These are phyloP conservation scores for Calonectria fujianensis DNA, from an alignment of 2,329 filamentous ascomycete species.

Conservation along the genomic window DNA sequence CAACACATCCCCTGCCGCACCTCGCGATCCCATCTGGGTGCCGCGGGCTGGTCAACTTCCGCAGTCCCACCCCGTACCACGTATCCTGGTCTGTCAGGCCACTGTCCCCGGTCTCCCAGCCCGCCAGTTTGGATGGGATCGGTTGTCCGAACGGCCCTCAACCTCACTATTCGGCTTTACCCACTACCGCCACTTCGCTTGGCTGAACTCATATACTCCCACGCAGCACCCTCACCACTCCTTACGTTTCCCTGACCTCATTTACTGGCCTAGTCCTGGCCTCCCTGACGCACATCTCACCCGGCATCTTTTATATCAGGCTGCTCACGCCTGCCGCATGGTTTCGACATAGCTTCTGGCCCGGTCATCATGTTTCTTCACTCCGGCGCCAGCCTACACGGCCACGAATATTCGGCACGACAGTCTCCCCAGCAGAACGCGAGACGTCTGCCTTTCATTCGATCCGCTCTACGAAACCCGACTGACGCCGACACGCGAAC, in stretches of 20 bases:
- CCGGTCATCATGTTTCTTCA: constrained; percentile 73
- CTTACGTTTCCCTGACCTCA: constrained; percentile 30
- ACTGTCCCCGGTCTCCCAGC: constrained; percentile 47
- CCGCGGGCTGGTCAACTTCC: constrained; percentile 34
- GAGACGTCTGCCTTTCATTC: constrained; percentile 63
- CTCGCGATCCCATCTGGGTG: constrained; percentile 27
- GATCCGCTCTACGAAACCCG: constrained; percentile 63
- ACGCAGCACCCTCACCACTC: constrained; percentile 36
- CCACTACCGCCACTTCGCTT: constrained; percentile 33
- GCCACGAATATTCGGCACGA: constrained; percentile 73
- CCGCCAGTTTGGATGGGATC: constrained; percentile 52
- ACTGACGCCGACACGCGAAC: constrained; percentile 55
- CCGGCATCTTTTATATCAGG: constrained; percentile 31
- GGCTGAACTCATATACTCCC: constrained; percentile 46
- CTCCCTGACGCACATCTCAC: constrained; percentile 19
- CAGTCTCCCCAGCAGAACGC: constrained; percentile 58
- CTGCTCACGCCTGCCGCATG: constrained; percentile 45
- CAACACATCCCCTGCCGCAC: constrained; percentile 13
- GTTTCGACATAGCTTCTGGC: constrained; percentile 42
- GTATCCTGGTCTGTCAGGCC: constrained; percentile 55
- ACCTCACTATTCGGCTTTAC: constrained; percentile 48
- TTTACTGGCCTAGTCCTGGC: constrained; percentile 30
- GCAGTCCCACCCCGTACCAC: constrained; percentile 50
- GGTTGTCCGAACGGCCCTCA: constrained; percentile 44
- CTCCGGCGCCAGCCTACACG: constrained; percentile 75